Evolutionary conservation across 805 yeast genomes (phyloP).

Genomic region (Hagleromyces aurorensis): DNA sequence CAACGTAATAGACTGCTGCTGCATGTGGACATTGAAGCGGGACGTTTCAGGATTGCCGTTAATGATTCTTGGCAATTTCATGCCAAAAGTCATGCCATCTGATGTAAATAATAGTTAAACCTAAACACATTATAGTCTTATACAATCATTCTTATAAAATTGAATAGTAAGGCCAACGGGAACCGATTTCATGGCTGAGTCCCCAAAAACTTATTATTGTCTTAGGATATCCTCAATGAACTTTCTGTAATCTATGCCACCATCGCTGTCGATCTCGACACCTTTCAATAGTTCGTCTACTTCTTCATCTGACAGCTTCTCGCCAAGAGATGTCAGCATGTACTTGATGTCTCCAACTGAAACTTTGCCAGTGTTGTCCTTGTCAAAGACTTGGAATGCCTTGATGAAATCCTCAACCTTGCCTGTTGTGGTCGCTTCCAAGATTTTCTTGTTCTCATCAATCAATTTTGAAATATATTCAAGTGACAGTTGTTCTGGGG

Average conservation of each 20-base stretch:
- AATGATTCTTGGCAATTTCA: conserved; percentile 91
- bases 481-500: conserved; percentile 20
- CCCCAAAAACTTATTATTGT: conserved; percentile 59
- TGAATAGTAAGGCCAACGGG: neutral
- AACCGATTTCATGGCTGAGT: too few species aligned
- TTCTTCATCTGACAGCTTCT: conserved; percentile 80
- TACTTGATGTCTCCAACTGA: conserved; percentile 96
- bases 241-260: conserved; percentile 89
- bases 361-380: conserved; percentile 89
- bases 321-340: conserved; percentile 93
- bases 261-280: conserved; percentile 86
- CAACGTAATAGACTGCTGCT: conserved; percentile 59
- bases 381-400: conserved; percentile 96
- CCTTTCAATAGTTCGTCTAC: conserved; percentile 96
- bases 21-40: conserved; percentile 88
- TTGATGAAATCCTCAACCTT: conserved; percentile 68
- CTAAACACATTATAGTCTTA: neutral
- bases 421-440: conserved; percentile 29
- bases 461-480: conserved; percentile 23
- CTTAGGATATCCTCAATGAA: conserved; percentile 90
- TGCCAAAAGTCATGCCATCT: conserved; percentile 65
- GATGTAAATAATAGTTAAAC: neutral
- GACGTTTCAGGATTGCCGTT: conserved; percentile 96
- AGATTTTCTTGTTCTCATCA: conserved; percentile 17
- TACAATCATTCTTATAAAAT: conserved; percentile 1